Base-by-base conservation (phyloP, 768 basidiomycete genomes). In the Tulasnella sp. region DNA sequence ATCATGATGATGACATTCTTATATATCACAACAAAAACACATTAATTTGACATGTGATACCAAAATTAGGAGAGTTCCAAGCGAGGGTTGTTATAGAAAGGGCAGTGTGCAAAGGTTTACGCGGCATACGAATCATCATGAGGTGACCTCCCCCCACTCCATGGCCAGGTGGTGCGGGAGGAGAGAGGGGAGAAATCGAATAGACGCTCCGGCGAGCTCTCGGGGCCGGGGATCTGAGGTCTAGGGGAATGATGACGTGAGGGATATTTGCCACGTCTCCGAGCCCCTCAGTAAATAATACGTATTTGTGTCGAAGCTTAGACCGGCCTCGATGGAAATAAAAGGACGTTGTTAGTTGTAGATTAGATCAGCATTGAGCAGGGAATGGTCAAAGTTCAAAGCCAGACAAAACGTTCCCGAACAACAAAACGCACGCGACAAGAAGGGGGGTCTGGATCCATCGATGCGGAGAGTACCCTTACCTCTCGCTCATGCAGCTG, bases 391-490 rank as follows among this genome's bases (percentile, higher is more conserved):
- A 64, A 64, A 64, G 58, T 64, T 64, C 58, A 64, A 64, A 64
- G 58, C 31, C 9, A 12, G 58, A 19, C 22, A n/a, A 64, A 49
- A 64, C 58, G 58, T 34, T 22, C 11, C 58, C 7, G 17, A 5
- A 5, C 49, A 52, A 52, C 17, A 52, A 52, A 42, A 42, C 42
- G 49, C 58, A 64, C 58, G 58, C 58, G 58, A 64, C 58, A 64
- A 42, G n/a, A n/a, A n/a, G 49, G 49, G 58, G 58, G 54, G 58
- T 64, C 58, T 64, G 58, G 58, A 64, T 64, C 58, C 58, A 64
- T 64, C 58, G 58, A 64, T 64, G 58, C 31, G 58, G 58, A 64
- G 58, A 9, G 52, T 17, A 54, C 8, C 58, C 31, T 9, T 25
- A 34, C 31, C 29, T 9, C 29, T 64, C 58, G 31, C 58, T 29